Evolutionary conservation across 2,329 filamentous ascomycete species (phyloP), one percentile per base, ranked within the genome.

Genomic region (Polychaeton citri): DNA sequence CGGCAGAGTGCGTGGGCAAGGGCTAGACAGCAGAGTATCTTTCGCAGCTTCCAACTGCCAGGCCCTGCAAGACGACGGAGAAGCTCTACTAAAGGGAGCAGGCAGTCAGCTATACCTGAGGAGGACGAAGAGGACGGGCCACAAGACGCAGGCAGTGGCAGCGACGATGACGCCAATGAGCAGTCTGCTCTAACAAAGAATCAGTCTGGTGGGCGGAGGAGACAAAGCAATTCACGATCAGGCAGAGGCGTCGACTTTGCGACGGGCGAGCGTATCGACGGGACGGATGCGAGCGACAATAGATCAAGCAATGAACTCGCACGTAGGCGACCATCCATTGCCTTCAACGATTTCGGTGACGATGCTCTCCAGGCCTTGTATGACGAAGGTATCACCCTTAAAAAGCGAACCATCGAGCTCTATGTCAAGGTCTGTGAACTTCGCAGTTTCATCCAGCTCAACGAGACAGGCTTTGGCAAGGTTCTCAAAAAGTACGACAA

Each of bases 401-500:
- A 96, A 69, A 95, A 94, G 65, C 77, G 87, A 37, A 80, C 85
- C 37, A 76, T 93, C 46, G 77, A 77, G 54, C 68, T 87, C 41
- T 98, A 95, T 54, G 90, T 98, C 32, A 81, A 84, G 45, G 67
- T 96, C 13, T 95, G 88, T 62, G 90, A 95, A 59, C 74, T 98
- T 51, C 92, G 94, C 55, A 96, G 88, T 2, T 98, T 87, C 53
- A 79, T 87, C 37, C 88, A 96, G 63, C 74, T 98, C 43, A 98
- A 98, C 68, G 81, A 82, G 61, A 98, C 90, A 0, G 90, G 90
- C 9, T 98, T 98, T 62, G 76, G 79, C 52, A 98, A 98, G 62
- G 87, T 93, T 1, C 64, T 96, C 47, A 98, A 98, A 64, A 98
- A 98, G 60, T 98, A 90, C 53, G 90, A 98, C 69, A 98, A 98